phyloP scores from a whole-genome alignment of 140 eudicot species.

The Erigeron philadelphicus region DNA sequence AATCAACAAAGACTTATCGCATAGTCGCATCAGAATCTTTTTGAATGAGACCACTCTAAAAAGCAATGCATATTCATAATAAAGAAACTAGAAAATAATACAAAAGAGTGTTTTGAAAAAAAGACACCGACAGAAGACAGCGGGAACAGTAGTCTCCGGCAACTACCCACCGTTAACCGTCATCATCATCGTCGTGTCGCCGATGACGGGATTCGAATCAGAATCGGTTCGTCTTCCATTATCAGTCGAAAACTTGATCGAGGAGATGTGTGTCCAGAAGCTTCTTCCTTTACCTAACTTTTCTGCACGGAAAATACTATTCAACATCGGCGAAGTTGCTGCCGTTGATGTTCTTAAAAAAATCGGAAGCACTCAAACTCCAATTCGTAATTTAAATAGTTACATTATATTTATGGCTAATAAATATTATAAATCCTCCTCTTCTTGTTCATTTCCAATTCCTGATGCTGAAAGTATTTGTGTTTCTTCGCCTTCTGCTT shows the following conservation, averaged over 20 bases:
- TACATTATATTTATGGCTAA: conserved; percentile 24
- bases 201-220: too few relatives aligned
- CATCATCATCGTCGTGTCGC: too few relatives aligned
- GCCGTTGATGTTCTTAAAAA: conserved; percentile 21
- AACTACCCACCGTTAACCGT: too few relatives aligned
- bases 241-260: conserved; percentile 14
- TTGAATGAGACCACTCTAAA: too few relatives aligned
- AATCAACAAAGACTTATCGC: too few relatives aligned
- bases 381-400: conserved; percentile 20
- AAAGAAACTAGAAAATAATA: too few relatives aligned
- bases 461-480: conserved; percentile 21
- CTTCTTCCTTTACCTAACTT: conserved; percentile 20
- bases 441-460: neutral
- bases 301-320: conserved; percentile 25
- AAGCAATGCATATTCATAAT: too few relatives aligned
- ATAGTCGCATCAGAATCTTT: too few relatives aligned
- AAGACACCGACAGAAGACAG: too few relatives aligned
- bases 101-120: too few relatives aligned
- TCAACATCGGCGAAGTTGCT: conserved; percentile 21
- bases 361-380: neutral
- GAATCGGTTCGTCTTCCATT: conserved; percentile 17
- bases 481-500: conserved; percentile 26
- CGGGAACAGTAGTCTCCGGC: too few relatives aligned
- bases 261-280: conserved; percentile 27
- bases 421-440: conserved; percentile 7